phyloP scores from a whole-genome alignment of 2,329 filamentous ascomycete species.

The Trichoderma brevicompactum region DNA sequence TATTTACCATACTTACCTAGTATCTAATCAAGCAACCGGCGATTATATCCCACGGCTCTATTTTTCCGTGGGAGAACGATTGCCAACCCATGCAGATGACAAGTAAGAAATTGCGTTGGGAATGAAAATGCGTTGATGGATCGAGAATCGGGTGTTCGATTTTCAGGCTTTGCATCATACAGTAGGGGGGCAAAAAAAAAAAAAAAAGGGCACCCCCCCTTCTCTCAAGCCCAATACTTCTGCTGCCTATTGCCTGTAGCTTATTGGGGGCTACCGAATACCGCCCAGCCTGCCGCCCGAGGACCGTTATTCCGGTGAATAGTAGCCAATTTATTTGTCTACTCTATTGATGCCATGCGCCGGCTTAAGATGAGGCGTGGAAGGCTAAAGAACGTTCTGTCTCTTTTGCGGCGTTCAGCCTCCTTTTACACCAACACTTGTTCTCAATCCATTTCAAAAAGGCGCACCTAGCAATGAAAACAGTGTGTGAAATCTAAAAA shows the following conservation, averaged over 20 bases:
- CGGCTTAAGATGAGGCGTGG: background rate
- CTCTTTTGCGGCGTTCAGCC: constrained; percentile 9
- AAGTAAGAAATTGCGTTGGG: no score
- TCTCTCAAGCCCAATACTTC: no score
- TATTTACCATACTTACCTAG: background rate
- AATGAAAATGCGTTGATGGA: no score
- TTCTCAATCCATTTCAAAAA: background rate
- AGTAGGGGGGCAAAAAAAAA: no score
- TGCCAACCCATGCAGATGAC: no score
- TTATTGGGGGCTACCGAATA: background rate
- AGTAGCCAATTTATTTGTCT: background rate
- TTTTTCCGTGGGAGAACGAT: no score
- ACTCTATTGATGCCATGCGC: background rate
- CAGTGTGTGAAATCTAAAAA: background rate
- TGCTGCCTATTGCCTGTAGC: no score
- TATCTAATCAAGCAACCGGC: background rate
- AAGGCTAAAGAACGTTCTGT: background rate
- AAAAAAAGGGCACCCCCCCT: no score
- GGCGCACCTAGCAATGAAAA: no score
- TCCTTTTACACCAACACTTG: background rate
- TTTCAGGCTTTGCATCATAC: no score
- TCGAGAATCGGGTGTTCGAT: no score
- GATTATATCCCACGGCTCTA: no score
- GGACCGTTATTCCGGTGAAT: background rate
- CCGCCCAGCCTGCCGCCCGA: background rate